Conservation (phyloP, 2,329 filamentous ascomycete species). For the Penicillium sp. region DNA sequence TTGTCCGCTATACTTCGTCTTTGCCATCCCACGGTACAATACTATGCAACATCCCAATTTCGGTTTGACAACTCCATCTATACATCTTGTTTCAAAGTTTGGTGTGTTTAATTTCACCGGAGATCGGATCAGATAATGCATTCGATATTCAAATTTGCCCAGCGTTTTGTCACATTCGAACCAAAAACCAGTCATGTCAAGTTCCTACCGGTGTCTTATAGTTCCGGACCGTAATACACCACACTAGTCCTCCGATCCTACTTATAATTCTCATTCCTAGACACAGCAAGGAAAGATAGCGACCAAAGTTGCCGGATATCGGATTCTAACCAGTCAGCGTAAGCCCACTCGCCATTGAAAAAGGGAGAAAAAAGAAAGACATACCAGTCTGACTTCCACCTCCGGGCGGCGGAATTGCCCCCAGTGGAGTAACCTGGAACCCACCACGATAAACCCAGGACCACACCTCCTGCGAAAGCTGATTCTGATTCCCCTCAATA, state of each 20-base stretch:
- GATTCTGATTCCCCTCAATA: slow-evolving; percentile 55
- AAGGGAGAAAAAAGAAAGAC: slow-evolving; percentile 3
- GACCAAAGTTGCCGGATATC: slow-evolving; percentile 21
- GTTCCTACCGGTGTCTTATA: neutral
- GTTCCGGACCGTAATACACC: neutral
- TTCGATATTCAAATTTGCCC: neutral
- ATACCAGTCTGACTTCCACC: slow-evolving; percentile 37
- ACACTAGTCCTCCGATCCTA: neutral
- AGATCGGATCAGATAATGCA: neutral
- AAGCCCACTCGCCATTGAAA: neutral
- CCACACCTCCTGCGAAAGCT: slow-evolving; percentile 61
- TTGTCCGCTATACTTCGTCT: neutral
- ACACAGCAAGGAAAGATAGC: slow-evolving; percentile 16
- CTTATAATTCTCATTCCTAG: slow-evolving; percentile 10
- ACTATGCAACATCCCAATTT: neutral
- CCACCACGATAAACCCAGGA: slow-evolving; percentile 56
- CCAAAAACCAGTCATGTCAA: neutral
- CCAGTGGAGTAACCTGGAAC: slow-evolving; percentile 53
- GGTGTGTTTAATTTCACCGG: too few species aligned
- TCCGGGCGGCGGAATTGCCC: slow-evolving; percentile 50
- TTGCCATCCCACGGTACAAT: neutral
- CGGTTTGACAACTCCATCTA: neutral
- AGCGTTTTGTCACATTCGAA: too few species aligned
- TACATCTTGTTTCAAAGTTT: neutral
- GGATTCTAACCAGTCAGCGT: slow-evolving; percentile 12